A percentile compares a stretch with the other conserved stretches of the same genome.
These are phyloP conservation scores for Hordeum vulgare DNA, from an alignment of 176 grass and related monocot species.

Conservation along the genomic window DNA sequence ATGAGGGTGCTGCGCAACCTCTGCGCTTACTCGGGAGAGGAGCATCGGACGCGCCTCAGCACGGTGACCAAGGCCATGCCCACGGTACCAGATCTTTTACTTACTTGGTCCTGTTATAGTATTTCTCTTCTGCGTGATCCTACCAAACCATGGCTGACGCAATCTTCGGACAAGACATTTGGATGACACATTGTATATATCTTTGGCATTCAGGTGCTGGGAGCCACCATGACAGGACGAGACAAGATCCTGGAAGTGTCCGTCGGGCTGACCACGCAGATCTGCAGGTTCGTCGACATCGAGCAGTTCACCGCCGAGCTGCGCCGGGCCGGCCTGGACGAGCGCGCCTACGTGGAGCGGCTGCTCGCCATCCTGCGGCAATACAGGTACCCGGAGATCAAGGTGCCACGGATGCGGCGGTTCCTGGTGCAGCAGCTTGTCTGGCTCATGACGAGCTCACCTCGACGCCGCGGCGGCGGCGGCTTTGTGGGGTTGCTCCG, in stretches of 20 bases:
- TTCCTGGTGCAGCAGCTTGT: constrained; percentile 27
- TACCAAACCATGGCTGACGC: not conserved
- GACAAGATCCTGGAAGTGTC: constrained; percentile 46
- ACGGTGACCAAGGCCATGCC: constrained; percentile 25
- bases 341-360: constrained; percentile 43
- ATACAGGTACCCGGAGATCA: constrained; percentile 16
- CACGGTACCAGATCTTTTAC: constrained; percentile 8
- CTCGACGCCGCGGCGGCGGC: not conserved
- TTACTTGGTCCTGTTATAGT: not conserved
- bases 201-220: constrained; percentile 25
- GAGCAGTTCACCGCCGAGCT: constrained; percentile 3
- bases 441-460: constrained; percentile 26
- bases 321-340: constrained; percentile 15
- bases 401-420: constrained; percentile 42
- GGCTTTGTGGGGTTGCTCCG: constrained; percentile 14
- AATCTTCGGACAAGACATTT: not conserved
- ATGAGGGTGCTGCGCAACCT: constrained; percentile 59
- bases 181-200: not conserved
- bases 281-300: constrained; percentile 25
- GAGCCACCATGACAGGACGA: constrained; percentile 33
- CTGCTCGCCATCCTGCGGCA: constrained; percentile 31
- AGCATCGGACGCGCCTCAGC: constrained; percentile 6
- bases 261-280: constrained; percentile 45
- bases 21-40: constrained; percentile 25
- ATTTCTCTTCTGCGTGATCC: not conserved